These are phyloP conservation scores for Paracamarosporium sp. DNA, from an alignment of 2,329 filamentous ascomycete genomes.

Conservation along the genomic window DNA sequence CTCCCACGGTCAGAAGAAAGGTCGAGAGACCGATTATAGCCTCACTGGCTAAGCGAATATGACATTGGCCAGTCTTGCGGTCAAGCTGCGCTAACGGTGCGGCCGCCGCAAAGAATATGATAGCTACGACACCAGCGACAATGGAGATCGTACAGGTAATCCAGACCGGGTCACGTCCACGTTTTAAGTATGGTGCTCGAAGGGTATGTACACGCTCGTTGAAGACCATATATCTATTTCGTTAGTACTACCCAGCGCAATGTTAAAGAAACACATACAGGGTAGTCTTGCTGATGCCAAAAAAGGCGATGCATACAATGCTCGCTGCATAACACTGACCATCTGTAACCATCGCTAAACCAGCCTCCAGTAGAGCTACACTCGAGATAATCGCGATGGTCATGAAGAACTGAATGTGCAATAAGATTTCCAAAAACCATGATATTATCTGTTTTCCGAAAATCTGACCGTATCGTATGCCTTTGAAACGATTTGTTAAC, in stretches of 20 bases:
- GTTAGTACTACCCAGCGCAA: neutral
- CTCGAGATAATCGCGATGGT: neutral
- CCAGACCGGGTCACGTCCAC: neutral
- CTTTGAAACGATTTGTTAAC: neutral
- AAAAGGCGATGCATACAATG: neutral
- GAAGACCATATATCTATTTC: neutral
- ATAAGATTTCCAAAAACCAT: neutral
- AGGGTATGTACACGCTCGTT: neutral
- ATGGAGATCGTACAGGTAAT: neutral
- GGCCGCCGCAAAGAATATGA: neutral
- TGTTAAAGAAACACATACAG: neutral
- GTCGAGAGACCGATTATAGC: neutral
- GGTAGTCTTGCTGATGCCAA: neutral
- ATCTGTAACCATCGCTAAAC: neutral
- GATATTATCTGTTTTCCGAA: neutral
- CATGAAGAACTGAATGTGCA: neutral
- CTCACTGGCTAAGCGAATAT: neutral
- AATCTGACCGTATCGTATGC: neutral
- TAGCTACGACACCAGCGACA: neutral
- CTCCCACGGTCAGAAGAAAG: neutral
- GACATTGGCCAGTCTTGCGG: neutral
- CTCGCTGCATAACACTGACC: neutral
- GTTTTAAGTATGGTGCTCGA: neutral
- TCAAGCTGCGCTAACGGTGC: neutral
- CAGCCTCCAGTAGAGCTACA: neutral